These are phyloP conservation scores for Camellia oleifera DNA, from an alignment of 179 eudicot species.

Conservation along the genomic window DNA sequence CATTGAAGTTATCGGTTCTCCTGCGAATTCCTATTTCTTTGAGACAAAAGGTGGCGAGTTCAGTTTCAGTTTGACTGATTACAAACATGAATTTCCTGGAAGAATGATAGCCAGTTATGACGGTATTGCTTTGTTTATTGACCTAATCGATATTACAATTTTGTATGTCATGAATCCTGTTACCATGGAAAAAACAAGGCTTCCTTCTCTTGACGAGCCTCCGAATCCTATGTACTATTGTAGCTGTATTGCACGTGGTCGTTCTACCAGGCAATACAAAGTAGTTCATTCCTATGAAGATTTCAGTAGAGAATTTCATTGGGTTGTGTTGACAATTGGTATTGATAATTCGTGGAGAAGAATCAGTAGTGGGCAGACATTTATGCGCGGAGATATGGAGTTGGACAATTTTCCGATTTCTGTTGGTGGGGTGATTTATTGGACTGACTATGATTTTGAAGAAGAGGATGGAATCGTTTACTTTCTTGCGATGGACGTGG, in stretches of 20 bases:
- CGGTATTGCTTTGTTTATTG: neutral
- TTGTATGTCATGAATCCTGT: neutral
- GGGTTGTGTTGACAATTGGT: slow-evolving; percentile 1
- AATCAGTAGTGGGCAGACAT: neutral
- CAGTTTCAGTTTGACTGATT: neutral
- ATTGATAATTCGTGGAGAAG: slow-evolving; percentile 1
- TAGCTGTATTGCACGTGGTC: slow-evolving; percentile 2
- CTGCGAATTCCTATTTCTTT: neutral
- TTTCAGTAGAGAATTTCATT: neutral
- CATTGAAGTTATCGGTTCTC: neutral
- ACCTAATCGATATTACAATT: neutral
- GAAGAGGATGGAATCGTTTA: neutral
- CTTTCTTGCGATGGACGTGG: neutral
- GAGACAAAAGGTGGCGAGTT: neutral
- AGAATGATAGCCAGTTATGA: neutral
- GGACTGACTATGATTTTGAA: slow-evolving; percentile 3
- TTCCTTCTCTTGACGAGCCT: neutral
- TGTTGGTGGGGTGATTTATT: slow-evolving; percentile 3
- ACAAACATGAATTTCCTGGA: neutral
- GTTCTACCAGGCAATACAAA: neutral
- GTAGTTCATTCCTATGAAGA: neutral
- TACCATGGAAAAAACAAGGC: neutral
- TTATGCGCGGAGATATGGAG: neutral
- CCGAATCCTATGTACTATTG: neutral
- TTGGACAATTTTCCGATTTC: slow-evolving; percentile 3